These are phyloP conservation scores for Nepenthes mirabilis DNA, from an alignment of 148 eudicot species.

Conservation along the genomic window DNA sequence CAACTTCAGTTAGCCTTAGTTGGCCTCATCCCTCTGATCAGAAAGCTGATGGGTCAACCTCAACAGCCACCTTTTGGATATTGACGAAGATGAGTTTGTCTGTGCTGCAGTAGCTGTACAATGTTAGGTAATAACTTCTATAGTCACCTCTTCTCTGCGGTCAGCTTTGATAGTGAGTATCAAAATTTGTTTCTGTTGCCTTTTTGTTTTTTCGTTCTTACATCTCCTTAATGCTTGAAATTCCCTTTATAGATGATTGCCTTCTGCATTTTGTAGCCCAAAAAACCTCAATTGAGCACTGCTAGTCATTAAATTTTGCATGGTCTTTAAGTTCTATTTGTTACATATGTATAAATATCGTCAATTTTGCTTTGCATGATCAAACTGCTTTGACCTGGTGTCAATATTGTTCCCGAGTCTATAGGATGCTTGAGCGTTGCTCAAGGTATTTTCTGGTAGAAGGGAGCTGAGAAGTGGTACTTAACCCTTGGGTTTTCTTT, in stretches of 20 bases:
- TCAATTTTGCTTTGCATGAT: too few species aligned
- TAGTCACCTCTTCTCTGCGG: not conserved
- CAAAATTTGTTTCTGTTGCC: not conserved
- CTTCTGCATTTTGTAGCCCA: not conserved
- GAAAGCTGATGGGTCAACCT: constrained; percentile 43
- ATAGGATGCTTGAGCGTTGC: too few species aligned
- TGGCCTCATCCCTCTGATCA: constrained; percentile 59
- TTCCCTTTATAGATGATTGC: not conserved
- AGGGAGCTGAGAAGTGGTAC: too few species aligned
- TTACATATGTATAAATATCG: too few species aligned
- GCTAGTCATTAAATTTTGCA: too few species aligned
- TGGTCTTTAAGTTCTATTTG: too few species aligned
- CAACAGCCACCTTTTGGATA: constrained; percentile 42
- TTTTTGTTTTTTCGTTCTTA: not conserved
- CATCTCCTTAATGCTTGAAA: not conserved
- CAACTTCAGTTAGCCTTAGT: constrained; percentile 77
- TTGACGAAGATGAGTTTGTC: constrained; percentile 9
- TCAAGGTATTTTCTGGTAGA: too few species aligned
- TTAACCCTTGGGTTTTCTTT: too few species aligned
- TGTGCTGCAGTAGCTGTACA: too few species aligned
- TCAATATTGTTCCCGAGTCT: too few species aligned
- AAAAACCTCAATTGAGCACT: not conserved
- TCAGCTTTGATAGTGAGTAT: not conserved
- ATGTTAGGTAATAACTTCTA: not conserved
- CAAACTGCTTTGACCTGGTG: too few species aligned